These are phyloP conservation scores for Curvularia lunata DNA, from an alignment of 2,329 filamentous ascomycete genomes.

Conservation along the genomic window DNA sequence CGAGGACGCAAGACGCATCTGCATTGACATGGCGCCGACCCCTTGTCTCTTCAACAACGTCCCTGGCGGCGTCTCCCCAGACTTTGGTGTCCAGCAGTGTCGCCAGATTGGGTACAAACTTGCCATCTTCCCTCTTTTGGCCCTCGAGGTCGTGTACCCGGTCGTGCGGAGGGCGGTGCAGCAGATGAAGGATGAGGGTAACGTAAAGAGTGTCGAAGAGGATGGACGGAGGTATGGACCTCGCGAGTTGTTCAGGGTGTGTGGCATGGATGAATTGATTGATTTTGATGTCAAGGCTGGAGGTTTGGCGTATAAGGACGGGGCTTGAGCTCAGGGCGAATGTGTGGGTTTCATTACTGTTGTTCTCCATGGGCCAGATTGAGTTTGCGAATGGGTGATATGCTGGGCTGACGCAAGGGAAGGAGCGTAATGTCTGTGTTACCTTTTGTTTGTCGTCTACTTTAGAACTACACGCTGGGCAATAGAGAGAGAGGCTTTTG, in stretches of 20 bases:
- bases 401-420: background rate
- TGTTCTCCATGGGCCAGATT: background rate
- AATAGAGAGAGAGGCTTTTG: background rate
- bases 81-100: slow-evolving; percentile 60
- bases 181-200: slow-evolving; percentile 38
- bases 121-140: slow-evolving; percentile 60
- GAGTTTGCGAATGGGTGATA: background rate
- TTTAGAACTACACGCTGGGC: background rate
- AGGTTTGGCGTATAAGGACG: slow-evolving; percentile 44
- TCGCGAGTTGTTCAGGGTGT: slow-evolving; percentile 59
- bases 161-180: slow-evolving; percentile 39
- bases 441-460: background rate
- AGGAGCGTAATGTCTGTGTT: too few species aligned
- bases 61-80: slow-evolving; percentile 61
- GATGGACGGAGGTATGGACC: slow-evolving; percentile 55
- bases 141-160: slow-evolving; percentile 43
- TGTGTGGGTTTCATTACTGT: background rate
- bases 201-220: slow-evolving; percentile 46
- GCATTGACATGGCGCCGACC: slow-evolving; percentile 58
- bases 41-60: slow-evolving; percentile 65
- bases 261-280: slow-evolving; percentile 59
- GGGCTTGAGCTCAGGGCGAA: slow-evolving; percentile 7
- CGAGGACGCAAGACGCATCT: slow-evolving; percentile 58
- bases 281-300: slow-evolving; percentile 57
- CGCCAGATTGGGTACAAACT: slow-evolving; percentile 63